Percentiles rank a stretch among this genome's conserved stretches.
phyloP scores from a whole-genome alignment of 1,139 yeast genomes.

The Taiozyma sp. region DNA sequence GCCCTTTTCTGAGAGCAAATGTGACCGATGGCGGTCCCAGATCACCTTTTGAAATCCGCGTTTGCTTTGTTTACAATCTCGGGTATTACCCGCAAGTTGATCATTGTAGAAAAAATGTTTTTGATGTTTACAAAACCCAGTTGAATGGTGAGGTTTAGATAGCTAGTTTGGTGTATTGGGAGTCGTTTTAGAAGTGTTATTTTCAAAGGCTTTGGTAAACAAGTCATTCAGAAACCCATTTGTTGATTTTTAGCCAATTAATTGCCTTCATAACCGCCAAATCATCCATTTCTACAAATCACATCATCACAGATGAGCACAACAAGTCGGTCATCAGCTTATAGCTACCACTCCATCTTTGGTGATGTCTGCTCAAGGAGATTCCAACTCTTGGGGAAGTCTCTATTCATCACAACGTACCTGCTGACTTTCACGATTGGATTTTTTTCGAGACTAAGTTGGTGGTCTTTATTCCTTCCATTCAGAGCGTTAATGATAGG shows the following conservation, averaged over 20 bases:
- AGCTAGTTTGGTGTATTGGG: too few relatives aligned
- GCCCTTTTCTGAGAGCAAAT: not conserved
- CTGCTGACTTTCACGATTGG: slow-evolving; percentile 27
- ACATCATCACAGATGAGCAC: slow-evolving; percentile 2
- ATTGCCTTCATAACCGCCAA: not conserved
- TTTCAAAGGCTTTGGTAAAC: not conserved
- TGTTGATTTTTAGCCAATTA: not conserved
- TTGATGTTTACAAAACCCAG: not conserved
- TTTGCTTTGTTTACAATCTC: not conserved
- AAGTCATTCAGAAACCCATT: not conserved
- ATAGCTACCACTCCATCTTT: slow-evolving; percentile 33
- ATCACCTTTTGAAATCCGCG: not conserved
- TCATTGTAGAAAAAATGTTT: not conserved
- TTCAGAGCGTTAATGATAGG: slow-evolving; percentile 18
- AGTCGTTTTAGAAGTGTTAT: not conserved
- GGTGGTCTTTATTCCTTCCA: slow-evolving; percentile 20
- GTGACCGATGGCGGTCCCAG: not conserved
- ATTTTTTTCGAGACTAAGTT: slow-evolving; percentile 24
- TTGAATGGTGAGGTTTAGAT: too few relatives aligned
- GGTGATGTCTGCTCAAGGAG: slow-evolving; percentile 35
- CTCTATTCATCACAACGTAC: slow-evolving; percentile 31
- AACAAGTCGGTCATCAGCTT: slow-evolving; percentile 14
- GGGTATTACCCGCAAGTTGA: not conserved
- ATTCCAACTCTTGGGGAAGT: slow-evolving; percentile 33
- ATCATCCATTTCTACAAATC: not conserved